A percentile compares a stretch with the other conserved stretches of the same genome.
These are phyloP conservation scores for Suhomyces terraborum DNA, from an alignment of 1,139 yeast species.

Conservation along the genomic window DNA sequence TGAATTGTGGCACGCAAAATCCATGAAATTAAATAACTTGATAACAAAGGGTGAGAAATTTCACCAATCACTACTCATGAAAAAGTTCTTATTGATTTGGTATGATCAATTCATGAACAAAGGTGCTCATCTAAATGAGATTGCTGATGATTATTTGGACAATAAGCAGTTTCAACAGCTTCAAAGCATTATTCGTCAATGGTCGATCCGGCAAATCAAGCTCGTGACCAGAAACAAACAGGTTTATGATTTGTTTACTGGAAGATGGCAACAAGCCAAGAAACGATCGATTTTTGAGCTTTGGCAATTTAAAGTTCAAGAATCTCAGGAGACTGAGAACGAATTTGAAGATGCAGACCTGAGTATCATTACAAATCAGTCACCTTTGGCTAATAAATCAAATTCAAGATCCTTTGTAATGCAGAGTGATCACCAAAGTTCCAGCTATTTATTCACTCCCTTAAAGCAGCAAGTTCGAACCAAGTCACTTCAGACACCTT, in stretches of 20 bases:
- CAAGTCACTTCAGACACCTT: constrained; percentile 23
- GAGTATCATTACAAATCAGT: constrained; percentile 31
- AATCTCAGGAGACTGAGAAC: constrained; percentile 11
- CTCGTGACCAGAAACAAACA: constrained; percentile 37
- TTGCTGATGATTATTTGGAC: constrained; percentile 33
- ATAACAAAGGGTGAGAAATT: constrained; percentile 23
- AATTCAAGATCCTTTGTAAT: constrained; percentile 4
- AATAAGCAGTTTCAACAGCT: constrained; percentile 31
- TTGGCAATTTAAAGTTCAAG: constrained; percentile 31
- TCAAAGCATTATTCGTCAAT: constrained; percentile 32
- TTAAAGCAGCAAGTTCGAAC: constrained; percentile 29
- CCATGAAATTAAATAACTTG: constrained; percentile 11
- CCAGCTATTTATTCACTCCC: constrained; percentile 38
- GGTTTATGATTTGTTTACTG: constrained; percentile 37
- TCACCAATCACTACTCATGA: constrained; percentile 26
- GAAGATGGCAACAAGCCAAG: constrained; percentile 35
- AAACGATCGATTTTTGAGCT: constrained; percentile 38
- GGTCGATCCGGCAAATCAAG: constrained; percentile 45
- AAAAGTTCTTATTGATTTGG: constrained; percentile 38
- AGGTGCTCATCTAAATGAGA: constrained; percentile 26
- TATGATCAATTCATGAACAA: constrained; percentile 33
- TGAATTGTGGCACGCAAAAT: constrained; percentile 21
- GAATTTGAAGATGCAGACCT: constrained; percentile 22
- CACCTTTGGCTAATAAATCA: constrained; percentile 39
- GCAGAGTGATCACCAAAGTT: constrained; percentile 9